Percentiles rank a stretch among this genome's conserved stretches.
These are phyloP conservation scores for Cucurbita moschata DNA, from an alignment of 306 rosid species.

Conservation along the genomic window DNA sequence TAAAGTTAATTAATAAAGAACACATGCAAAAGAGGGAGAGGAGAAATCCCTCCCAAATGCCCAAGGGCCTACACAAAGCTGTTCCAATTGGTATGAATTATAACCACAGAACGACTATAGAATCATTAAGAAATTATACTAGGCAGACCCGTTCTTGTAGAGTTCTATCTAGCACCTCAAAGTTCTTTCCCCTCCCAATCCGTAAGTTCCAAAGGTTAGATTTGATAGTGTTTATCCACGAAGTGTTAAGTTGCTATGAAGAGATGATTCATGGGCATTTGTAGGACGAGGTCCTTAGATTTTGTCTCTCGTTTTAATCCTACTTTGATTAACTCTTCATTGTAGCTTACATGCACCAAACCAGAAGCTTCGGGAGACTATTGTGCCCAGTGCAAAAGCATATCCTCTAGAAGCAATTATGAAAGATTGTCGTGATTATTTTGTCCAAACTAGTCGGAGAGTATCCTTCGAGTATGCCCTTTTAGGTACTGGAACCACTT, in stretches of 20 bases:
- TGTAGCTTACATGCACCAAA: constrained; percentile 88
- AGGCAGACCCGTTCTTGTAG: neutral
- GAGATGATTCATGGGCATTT: neutral
- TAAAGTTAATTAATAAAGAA: neutral
- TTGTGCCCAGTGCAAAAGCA: constrained; percentile 94
- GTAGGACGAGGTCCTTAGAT: neutral
- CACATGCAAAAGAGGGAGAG: neutral
- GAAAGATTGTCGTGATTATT: constrained; percentile 73
- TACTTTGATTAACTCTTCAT: neutral
- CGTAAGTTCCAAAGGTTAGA: neutral
- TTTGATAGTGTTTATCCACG: neutral
- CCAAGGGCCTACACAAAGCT: neutral
- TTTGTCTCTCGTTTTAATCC: neutral
- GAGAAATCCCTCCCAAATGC: neutral
- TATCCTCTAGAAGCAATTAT: constrained; percentile 78
- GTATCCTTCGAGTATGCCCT: constrained; percentile 92
- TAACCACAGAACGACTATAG: neutral
- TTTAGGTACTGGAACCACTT: constrained; percentile 45
- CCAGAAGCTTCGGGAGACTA: constrained; percentile 84
- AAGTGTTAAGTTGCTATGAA: neutral
- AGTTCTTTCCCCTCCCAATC: neutral
- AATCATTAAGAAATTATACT: neutral
- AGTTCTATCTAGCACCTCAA: neutral
- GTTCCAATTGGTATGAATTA: neutral
- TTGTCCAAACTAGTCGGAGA: constrained; percentile 58